Evolutionary conservation across 2,329 filamentous ascomycete genomes (phyloP).

Genomic region (Penicillium paneum): DNA sequence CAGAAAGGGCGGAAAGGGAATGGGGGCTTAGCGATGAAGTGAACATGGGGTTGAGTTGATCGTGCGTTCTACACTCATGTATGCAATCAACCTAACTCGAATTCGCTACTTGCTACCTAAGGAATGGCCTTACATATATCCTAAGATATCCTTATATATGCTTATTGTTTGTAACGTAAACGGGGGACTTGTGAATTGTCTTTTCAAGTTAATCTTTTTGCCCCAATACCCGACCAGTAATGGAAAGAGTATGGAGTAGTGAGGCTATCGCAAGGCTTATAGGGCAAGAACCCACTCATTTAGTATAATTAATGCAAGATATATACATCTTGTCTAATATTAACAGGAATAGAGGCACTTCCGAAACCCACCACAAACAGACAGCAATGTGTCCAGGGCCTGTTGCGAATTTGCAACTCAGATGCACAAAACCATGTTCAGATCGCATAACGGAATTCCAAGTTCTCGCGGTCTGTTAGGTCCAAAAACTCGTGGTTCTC

Average conservation of each 20-base stretch:
- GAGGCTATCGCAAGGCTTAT: too few species aligned
- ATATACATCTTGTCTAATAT: not conserved
- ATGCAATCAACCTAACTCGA: not conserved
- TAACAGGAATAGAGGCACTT: not conserved
- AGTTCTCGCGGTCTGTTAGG: conserved; percentile 26
- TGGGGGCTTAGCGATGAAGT: conserved; percentile 84
- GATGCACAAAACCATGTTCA: not conserved
- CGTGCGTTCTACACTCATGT: not conserved
- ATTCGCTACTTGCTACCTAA: not conserved
- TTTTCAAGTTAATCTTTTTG: too few species aligned
- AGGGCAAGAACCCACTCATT: too few species aligned
- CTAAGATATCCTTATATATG: conserved; percentile 6
- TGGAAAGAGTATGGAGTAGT: too few species aligned
- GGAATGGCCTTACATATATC: not conserved
- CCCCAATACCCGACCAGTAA: too few species aligned
- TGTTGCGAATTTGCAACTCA: not conserved
- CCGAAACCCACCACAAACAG: not conserved
- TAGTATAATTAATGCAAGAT: not conserved
- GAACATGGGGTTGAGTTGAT: conserved; percentile 74
- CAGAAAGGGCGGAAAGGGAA: conserved; percentile 49
- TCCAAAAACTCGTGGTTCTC: conserved; percentile 36
- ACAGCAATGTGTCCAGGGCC: not conserved
- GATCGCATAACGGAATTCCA: conserved; percentile 25
- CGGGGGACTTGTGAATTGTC: too few species aligned
- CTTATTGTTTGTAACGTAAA: not conserved